These are phyloP conservation scores for Penicillium nordicum DNA, from an alignment of 2,329 filamentous ascomycete species.

Conservation along the genomic window DNA sequence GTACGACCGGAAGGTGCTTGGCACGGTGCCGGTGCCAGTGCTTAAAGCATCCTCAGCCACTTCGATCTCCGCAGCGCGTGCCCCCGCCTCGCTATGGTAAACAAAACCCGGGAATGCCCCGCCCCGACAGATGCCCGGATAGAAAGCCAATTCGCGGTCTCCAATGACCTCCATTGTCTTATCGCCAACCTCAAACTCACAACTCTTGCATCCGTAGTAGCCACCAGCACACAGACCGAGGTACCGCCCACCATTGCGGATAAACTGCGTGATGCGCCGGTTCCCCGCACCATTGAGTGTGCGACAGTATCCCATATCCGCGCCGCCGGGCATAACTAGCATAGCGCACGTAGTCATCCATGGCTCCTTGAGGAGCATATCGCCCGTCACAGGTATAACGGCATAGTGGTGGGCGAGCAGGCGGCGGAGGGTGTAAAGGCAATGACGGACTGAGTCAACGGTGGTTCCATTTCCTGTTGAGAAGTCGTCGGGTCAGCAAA, in stretches of 20 bases:
- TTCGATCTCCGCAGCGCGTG: conserved; percentile 65
- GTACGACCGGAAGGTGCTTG: conserved; percentile 64
- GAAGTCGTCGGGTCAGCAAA: conserved; percentile 29
- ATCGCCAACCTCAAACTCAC: conserved; percentile 90
- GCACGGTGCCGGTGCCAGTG: conserved; percentile 52
- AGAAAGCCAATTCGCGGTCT: conserved; percentile 80
- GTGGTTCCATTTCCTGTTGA: conserved; percentile 74
- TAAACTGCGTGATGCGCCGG: conserved; percentile 75
- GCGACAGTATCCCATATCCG: conserved; percentile 88
- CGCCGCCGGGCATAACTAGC: conserved; percentile 87
- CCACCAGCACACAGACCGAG: conserved; percentile 92
- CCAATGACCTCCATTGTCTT: conserved; percentile 79
- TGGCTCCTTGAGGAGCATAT: conserved; percentile 81
- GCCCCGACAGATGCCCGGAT: conserved; percentile 79
- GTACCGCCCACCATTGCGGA: conserved; percentile 79
- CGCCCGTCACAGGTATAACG: conserved; percentile 77
- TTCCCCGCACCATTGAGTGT: conserved; percentile 86
- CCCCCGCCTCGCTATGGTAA: conserved; percentile 83
- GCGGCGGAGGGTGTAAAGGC: conserved; percentile 78
- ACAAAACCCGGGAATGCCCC: conserved; percentile 85
- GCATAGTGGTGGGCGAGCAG: conserved; percentile 89
- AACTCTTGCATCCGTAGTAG: conserved; percentile 77
- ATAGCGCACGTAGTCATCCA: conserved; percentile 85
- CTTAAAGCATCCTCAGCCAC: conserved; percentile 61
- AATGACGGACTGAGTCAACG: conserved; percentile 83